phyloP scores from a whole-genome alignment of 2,329 filamentous ascomycete genomes.

The Monosporascus sp. region DNA sequence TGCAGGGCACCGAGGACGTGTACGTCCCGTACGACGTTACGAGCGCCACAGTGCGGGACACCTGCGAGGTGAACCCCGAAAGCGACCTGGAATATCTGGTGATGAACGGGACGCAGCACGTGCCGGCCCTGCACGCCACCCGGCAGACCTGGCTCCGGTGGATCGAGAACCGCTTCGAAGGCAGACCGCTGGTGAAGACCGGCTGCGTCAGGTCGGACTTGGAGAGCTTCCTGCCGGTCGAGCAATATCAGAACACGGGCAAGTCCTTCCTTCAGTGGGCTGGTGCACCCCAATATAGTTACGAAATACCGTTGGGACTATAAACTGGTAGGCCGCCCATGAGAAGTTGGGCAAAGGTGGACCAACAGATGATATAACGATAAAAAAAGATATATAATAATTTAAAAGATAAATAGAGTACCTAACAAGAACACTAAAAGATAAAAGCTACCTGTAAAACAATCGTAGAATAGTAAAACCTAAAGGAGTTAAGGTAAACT shows the following conservation, averaged over 20 bases:
- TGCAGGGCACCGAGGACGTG: constrained; percentile 27
- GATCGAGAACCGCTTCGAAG: constrained; percentile 18
- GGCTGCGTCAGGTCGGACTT: constrained; percentile 9
- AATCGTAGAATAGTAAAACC: no score
- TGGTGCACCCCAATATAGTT: constrained; percentile 12
- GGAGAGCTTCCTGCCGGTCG: constrained; percentile 11
- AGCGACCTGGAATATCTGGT: constrained; percentile 15
- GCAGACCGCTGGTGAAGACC: constrained; percentile 1
- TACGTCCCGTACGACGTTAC: constrained; percentile 10
- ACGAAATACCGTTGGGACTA: constrained; percentile 10
- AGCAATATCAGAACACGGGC: constrained; percentile 8
- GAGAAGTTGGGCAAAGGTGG: no score
- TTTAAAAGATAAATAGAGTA: no score
- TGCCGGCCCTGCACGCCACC: constrained; percentile 15
- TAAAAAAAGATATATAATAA: no score
- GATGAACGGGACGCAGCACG: constrained; percentile 14
- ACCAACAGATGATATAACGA: no score
- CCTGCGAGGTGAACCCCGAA: background rate
- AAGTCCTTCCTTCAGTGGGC: constrained; percentile 16
- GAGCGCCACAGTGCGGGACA: constrained; percentile 8
- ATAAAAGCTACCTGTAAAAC: no score
- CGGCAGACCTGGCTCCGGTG: constrained; percentile 16
- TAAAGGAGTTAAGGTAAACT: no score
- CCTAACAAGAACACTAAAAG: no score
- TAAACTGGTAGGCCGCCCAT: background rate